Evolutionary conservation across 257 asterid genomes (phyloP), one percentile per base, ranked within the genome.

Genomic region (Solanum lycopersicoides): DNA sequence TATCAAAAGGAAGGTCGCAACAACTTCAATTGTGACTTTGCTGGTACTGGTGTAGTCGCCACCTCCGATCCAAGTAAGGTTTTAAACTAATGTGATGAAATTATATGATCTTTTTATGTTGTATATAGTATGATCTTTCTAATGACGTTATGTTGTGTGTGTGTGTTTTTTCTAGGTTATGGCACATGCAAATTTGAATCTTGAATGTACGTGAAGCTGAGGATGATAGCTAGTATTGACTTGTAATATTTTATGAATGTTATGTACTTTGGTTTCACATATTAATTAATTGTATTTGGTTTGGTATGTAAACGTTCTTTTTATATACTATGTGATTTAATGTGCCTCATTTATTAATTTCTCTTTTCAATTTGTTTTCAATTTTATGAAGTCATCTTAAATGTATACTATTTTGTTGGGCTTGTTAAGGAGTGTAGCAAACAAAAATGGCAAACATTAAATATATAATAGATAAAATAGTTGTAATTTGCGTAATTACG

Each of bases 51-150:
- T 80, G 25, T 83, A 5, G 23, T 87, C 69, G 45, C 88, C 5
- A 8, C 16, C 60, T 12, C 39, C 14, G 72, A 65, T 86, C 88
- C 87, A 53, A 65, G 91, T 89, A 73, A 87, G 89, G 14, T n/a
- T 65, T n/a, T 65, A 4, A 16, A 65, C n/a, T 63, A 10, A 63
- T 63, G 28, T 23, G 6, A 35, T 35, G 37, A 35, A 35, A 35
- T 35, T 37, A 37, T 37, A 37, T 37, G 39, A 37, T 37, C 39
- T 37, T 37, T 37, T 37, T 37, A 37, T 37, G 7, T 13, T 13
- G 16, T 45, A 12, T 45, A 14, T 53, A 41, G 10, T 41, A 56
- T 20, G 12, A 56, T 56, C n/a, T 56, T 56, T 59, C 83, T 14
- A 77, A 42, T 7, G n/a, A 44, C 11, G 2, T 8, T 13, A 1